These are phyloP conservation scores for Yarrowia sp. DNA, from an alignment of 805 yeast genomes.

Conservation along the genomic window DNA sequence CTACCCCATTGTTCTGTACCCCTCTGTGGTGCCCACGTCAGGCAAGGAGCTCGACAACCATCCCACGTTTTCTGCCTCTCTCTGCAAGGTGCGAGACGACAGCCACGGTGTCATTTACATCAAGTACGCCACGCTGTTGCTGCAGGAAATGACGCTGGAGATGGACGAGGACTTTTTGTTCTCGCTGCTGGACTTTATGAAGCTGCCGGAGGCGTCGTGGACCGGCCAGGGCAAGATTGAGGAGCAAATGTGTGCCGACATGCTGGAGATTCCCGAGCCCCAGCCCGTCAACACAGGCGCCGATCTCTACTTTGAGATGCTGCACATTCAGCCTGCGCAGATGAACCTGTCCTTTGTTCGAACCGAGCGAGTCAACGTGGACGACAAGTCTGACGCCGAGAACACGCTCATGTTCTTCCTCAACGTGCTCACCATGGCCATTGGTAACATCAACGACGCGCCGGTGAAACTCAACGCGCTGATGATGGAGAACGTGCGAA, in stretches of 20 bases:
- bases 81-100: constrained; percentile 85
- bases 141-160: constrained; percentile 92
- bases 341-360: constrained; percentile 89
- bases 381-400: constrained; percentile 65
- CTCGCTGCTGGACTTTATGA: constrained; percentile 79
- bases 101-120: constrained; percentile 88
- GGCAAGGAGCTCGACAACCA: constrained; percentile 83
- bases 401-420: constrained; percentile 77
- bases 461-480: constrained; percentile 89
- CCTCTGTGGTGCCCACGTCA: constrained; percentile 86
- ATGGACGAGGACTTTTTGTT: constrained; percentile 91
- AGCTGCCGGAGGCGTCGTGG: constrained; percentile 86
- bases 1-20: constrained; percentile 87
- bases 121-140: constrained; percentile 85
- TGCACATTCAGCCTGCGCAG: constrained; percentile 91
- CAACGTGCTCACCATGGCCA: constrained; percentile 92
- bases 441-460: constrained; percentile 96
- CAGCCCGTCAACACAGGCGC: constrained; percentile 59
- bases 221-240: constrained; percentile 51
- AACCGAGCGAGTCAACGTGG: constrained; percentile 76
- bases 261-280: constrained; percentile 75
- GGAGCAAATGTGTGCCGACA: constrained; percentile 66
- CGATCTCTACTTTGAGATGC: constrained; percentile 89
- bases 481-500: constrained; percentile 85
- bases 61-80: constrained; percentile 87